Base-by-base conservation (phyloP, 2,329 filamentous ascomycete genomes). In the Endocalyx cinctus region DNA sequence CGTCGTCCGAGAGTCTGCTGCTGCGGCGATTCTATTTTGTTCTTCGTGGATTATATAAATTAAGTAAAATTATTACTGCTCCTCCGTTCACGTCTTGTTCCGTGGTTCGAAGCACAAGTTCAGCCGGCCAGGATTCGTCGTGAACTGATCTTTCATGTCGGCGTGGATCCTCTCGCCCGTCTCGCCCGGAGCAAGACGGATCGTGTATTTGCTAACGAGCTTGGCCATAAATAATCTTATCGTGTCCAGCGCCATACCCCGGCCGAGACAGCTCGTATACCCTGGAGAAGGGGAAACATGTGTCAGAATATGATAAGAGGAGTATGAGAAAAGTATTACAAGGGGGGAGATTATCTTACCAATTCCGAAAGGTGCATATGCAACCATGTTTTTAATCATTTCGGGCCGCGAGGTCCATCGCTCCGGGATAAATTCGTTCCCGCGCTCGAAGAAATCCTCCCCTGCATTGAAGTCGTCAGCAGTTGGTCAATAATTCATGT, bases 341-440 rank as follows among this genome's bases (percentile, higher is more conserved):
- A 23, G 20, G n/a, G 20, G n/a, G 20, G 8, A 23, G n/a, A n/a
- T n/a, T n/a, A n/a, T 15, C 25, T 32, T 38, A 51, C 54, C 54
- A n/a, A 45, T 55, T 2, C 50, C 51, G 29, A 61, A 64, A 0
- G 62, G 62, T 1, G 36, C 36, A 33, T 50, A 60, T 1, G 52
- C 58, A 1, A 47, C 42, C 16, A 39, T 33, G 31, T 63, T 51
- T 15, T 44, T 51, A n/a, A 57, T 43, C 36, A 64, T 37, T 7
- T 63, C 52, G 3, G 48, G 50, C 11, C 35, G 39, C 4, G 47
- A 48, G 3, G 51, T 59, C 58, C 59, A 65, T 17, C 62, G 47
- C 33, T 65, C 60, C 2, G 62, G 62, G 5, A 65, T 49, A 31
- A 63, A 64, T 15, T 59, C 51, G 1, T 40, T 34, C 6, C 48